A percentile compares a stretch with the other conserved stretches of the same genome.
These are phyloP conservation scores for Fragaria nilgerrensis DNA, from an alignment of 306 rosid species.

Conservation along the genomic window DNA sequence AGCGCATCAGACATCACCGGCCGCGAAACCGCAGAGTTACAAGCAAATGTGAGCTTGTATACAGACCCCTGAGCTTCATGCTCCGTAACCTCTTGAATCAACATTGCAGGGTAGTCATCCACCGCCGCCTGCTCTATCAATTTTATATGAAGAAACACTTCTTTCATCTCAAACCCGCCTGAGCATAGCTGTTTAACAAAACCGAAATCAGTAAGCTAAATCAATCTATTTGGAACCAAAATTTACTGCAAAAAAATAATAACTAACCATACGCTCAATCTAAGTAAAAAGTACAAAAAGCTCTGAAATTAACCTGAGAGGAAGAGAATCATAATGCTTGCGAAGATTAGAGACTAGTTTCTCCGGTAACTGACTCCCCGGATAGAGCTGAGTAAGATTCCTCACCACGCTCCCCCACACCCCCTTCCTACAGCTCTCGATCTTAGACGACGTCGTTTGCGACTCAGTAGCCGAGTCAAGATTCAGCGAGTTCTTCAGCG, in stretches of 20 bases:
- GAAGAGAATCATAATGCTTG: constrained; percentile 83
- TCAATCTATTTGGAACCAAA: no score
- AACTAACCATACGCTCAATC: background rate
- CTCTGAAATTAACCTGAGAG: constrained; percentile 55
- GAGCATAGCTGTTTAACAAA: constrained; percentile 66
- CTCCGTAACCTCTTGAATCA: constrained; percentile 65
- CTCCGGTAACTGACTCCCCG: constrained; percentile 91
- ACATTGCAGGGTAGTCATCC: constrained; percentile 72
- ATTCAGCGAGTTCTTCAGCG: constrained; percentile 69
- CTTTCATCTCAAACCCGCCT: constrained; percentile 89
- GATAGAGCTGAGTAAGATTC: constrained; percentile 75
- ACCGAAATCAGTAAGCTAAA: background rate
- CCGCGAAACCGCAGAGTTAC: constrained; percentile 79
- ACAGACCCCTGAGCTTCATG: constrained; percentile 54
- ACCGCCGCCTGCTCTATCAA: constrained; percentile 67
- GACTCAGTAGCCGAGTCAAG: constrained; percentile 52
- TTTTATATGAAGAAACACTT: constrained; percentile 85
- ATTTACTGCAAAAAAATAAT: no score
- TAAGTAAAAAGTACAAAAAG: background rate
- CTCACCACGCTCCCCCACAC: constrained; percentile 81
- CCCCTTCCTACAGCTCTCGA: constrained; percentile 52
- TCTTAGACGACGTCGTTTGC: constrained; percentile 35
- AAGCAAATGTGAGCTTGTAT: constrained; percentile 81
- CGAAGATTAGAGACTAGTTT: constrained; percentile 81
- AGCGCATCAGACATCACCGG: constrained; percentile 72